These are phyloP conservation scores for Priceomyces fermenticarens DNA, from an alignment of 805 yeast genomes.

Conservation along the genomic window DNA sequence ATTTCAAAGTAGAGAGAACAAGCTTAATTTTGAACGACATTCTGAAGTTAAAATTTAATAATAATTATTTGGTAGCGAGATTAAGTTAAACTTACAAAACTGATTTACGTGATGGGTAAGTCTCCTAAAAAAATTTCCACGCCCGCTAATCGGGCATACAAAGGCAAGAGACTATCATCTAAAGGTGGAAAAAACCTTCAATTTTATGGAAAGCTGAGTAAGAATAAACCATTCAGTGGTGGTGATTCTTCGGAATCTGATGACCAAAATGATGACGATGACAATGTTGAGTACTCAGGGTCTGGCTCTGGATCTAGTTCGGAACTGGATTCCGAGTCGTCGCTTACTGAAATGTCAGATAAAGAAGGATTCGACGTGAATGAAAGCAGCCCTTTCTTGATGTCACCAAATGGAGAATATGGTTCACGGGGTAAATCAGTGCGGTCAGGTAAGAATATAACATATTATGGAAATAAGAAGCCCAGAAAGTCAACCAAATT, in stretches of 20 bases:
- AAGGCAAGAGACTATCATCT: constrained; percentile 6
- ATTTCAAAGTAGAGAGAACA: no score
- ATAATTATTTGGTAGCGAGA: no score
- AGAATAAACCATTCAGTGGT: constrained; percentile 30
- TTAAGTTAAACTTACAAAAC: no score
- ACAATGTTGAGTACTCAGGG: background rate
- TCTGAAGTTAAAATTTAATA: no score
- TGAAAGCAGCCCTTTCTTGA: no score
- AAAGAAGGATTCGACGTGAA: constrained; percentile 12
- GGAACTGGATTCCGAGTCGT: constrained; percentile 33
- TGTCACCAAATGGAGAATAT: no score
- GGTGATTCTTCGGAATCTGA: constrained; percentile 29
- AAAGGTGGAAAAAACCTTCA: constrained; percentile 34
- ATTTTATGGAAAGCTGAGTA: constrained; percentile 14
- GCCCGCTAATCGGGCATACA: constrained; percentile 9
- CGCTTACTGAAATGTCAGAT: constrained; percentile 38
- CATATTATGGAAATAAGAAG: constrained; percentile 2
- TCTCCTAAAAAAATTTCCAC: constrained; percentile 20
- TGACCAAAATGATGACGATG: constrained; percentile 1
- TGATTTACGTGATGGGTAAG: constrained; percentile 23
- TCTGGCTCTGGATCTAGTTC: constrained; percentile 2
- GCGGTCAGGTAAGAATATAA: constrained; percentile 2
- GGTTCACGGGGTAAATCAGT: no score
- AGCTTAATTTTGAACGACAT: no score
- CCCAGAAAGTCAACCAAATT: constrained; percentile 2